Percentiles rank a stretch among this genome's conserved stretches.
Conservation (phyloP, 1,284 basidiomycete genomes). For the Cerioporus squamosus region DNA sequence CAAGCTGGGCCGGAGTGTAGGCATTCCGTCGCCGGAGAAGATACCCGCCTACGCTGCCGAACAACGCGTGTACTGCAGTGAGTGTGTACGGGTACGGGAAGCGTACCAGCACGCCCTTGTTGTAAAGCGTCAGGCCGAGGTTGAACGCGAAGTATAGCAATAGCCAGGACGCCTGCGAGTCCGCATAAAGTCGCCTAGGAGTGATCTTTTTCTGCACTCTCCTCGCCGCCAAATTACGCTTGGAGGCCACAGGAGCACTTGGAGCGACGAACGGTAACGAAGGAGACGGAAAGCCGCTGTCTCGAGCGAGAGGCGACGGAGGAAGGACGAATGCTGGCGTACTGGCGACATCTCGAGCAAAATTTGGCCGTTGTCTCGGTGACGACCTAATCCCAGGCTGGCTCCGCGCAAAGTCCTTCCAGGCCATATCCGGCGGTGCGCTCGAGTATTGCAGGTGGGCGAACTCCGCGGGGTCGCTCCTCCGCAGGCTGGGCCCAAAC, state of each 20-base stretch:
- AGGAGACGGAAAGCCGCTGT: constrained; percentile 19
- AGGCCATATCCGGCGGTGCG: background rate
- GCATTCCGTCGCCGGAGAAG: constrained; percentile 62
- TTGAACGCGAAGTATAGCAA: constrained; percentile 88
- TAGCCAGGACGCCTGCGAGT: constrained; percentile 64
- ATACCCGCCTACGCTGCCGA: constrained; percentile 81
- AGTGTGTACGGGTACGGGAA: constrained; percentile 95
- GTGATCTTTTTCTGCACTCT: constrained; percentile 1
- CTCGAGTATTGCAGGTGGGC: constrained; percentile 1
- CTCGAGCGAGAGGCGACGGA: constrained; percentile 16
- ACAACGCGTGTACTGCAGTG: constrained; percentile 86
- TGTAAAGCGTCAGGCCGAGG: constrained; percentile 88
- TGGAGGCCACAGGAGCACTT: constrained; percentile 20
- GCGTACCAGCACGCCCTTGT: constrained; percentile 86
- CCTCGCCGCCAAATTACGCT: background rate
- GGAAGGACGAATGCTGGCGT: constrained; percentile 16
- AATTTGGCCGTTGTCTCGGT: constrained; percentile 26
- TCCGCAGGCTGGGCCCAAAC: constrained; percentile 1
- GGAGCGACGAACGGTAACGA: constrained; percentile 28
- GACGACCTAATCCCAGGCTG: constrained; percentile 19
- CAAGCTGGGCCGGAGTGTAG: constrained; percentile 66
- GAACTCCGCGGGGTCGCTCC: background rate
- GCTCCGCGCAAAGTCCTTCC: constrained; percentile 8
- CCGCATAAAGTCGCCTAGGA: constrained; percentile 23
- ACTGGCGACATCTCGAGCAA: constrained; percentile 13